A percentile compares a stretch with the other conserved stretches of the same genome.
Conservation (phyloP, 1,284 basidiomycete genomes). For the Ceraceosorus bombacis region DNA sequence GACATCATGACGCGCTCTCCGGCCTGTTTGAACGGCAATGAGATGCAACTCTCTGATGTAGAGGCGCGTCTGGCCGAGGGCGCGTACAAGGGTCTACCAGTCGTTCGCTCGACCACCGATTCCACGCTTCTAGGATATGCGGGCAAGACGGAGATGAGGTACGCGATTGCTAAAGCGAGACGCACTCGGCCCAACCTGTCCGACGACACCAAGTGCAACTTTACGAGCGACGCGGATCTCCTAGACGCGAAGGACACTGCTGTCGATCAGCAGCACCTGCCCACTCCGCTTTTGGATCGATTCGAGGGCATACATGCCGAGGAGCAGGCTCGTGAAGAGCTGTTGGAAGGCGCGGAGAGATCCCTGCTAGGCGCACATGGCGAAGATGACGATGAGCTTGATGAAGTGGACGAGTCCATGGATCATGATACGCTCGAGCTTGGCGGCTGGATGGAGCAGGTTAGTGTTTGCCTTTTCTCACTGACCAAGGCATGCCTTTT, state of each 20-base stretch:
- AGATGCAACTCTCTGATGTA: constrained; percentile 68
- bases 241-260: constrained; percentile 15
- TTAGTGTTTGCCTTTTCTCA: background rate
- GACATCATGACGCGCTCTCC: constrained; percentile 79
- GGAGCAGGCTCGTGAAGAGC: constrained; percentile 4
- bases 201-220: constrained; percentile 29
- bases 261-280: constrained; percentile 6
- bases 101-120: constrained; percentile 57
- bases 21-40: constrained; percentile 64
- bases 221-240: constrained; percentile 22
- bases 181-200: constrained; percentile 19
- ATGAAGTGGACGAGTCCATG: constrained; percentile 26
- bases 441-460: constrained; percentile 37
- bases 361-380: constrained; percentile 10
- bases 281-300: constrained; percentile 3
- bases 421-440: constrained; percentile 33
- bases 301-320: constrained; percentile 7
- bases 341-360: constrained; percentile 12
- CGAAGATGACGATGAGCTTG: constrained; percentile 15
- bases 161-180: constrained; percentile 64
- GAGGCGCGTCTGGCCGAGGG: constrained; percentile 45
- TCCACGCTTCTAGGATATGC: constrained; percentile 76
- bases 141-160: constrained; percentile 72
- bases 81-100: constrained; percentile 81
- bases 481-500: background rate